Evolutionary conservation across 1,284 basidiomycete genomes (phyloP).

Genomic region (Cystobasidium pallidum): DNA sequence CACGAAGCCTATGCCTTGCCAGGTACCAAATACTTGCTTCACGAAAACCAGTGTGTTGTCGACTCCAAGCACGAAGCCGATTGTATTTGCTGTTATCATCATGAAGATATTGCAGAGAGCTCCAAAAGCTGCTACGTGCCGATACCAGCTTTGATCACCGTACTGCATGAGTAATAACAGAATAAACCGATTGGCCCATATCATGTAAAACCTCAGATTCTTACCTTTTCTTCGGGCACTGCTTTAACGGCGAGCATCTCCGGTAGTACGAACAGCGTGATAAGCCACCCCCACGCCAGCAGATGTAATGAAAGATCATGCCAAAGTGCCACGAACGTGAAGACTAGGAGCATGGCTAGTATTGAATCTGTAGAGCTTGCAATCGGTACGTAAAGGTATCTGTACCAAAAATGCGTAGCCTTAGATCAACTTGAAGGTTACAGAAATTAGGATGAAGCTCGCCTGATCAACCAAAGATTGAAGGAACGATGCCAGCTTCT

Average conservation of each 20-base stretch:
- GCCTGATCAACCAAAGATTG: constrained; percentile 94
- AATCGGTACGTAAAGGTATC: constrained; percentile 93
- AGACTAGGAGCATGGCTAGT: constrained; percentile 76
- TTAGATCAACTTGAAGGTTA: neutral
- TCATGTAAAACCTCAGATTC: neutral
- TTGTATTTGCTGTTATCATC: constrained; percentile 92
- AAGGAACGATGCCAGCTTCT: constrained; percentile 94
- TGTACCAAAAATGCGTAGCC: constrained; percentile 53
- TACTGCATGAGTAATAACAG: constrained; percentile 62
- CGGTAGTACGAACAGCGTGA: constrained; percentile 86
- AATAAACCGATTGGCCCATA: neutral
- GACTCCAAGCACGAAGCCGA: constrained; percentile 90
- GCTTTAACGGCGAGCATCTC: constrained; percentile 68
- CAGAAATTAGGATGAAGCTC: constrained; percentile 44
- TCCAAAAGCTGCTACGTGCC: constrained; percentile 81
- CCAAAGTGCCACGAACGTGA: constrained; percentile 99
- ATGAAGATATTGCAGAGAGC: constrained; percentile 83
- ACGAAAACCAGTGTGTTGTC: constrained; percentile 79
- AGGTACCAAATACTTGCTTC: constrained; percentile 67
- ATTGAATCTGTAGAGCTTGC: constrained; percentile 72
- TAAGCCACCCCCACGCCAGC: constrained; percentile 95
- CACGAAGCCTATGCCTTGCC: constrained; percentile 71
- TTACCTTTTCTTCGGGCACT: constrained; percentile 47
- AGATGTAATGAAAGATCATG: constrained; percentile 88
- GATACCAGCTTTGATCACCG: constrained; percentile 72